Conservation (phyloP, 148 eudicot genomes). For the Cornus kousa region DNA sequence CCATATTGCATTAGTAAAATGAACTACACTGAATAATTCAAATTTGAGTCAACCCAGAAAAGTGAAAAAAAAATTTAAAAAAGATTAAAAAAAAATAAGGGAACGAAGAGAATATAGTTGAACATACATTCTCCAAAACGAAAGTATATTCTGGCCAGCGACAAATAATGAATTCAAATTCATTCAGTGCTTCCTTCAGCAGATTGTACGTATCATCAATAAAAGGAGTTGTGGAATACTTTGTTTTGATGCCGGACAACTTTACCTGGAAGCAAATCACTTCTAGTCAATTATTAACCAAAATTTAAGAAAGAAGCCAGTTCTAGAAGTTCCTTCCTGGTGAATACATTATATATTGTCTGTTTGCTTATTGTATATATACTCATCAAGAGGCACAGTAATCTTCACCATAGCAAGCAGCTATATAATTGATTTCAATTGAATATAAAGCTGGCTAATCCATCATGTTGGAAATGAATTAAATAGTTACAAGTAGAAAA, state of each 20-base stretch:
- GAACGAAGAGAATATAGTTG: background rate
- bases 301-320: background rate
- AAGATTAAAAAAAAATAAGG: too few species aligned
- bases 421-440: too few species aligned
- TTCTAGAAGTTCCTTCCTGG: background rate
- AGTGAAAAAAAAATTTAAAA: too few species aligned
- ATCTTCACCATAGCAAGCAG: too few species aligned
- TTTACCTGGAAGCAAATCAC: slow-evolving; percentile 44
- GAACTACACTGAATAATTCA: too few species aligned
- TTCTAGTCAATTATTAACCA: slow-evolving; percentile 2
- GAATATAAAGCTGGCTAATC: too few species aligned
- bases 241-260: slow-evolving; percentile 66
- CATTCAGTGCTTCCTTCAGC: slow-evolving; percentile 61
- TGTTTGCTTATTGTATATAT: too few species aligned
- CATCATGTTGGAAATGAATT: too few species aligned
- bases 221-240: slow-evolving; percentile 73
- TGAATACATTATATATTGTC: background rate
- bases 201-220: slow-evolving; percentile 78
- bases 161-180: slow-evolving; percentile 73
- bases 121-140: slow-evolving; percentile 71
- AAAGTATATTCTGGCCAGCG: slow-evolving; percentile 94
- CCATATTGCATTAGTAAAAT: background rate
- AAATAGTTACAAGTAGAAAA: too few species aligned
- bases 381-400: too few species aligned
- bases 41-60: too few species aligned